Evolutionary conservation across 148 eudicot genomes (phyloP).

Genomic region (Chenopodium quinoa): DNA sequence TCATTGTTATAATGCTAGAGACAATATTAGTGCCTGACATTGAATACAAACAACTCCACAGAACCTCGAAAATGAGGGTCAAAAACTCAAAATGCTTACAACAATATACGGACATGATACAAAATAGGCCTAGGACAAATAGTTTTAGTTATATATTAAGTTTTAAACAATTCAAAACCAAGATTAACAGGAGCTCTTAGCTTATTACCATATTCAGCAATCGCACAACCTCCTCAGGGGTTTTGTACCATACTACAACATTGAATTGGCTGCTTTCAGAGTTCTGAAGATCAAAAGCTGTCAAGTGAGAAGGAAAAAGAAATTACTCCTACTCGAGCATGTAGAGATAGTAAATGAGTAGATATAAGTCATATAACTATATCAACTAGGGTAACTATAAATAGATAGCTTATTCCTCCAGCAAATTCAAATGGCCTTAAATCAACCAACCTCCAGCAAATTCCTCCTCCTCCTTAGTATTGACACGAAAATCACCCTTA

Average conservation of each 20-base stretch:
- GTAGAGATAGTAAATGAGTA: too few relatives aligned
- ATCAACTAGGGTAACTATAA: too few relatives aligned
- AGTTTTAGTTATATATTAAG: neutral
- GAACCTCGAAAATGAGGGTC: neutral
- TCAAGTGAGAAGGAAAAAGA: neutral
- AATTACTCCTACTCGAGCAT: neutral
- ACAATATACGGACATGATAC: neutral
- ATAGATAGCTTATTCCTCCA: too few relatives aligned
- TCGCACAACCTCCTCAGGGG: slow-evolving; percentile 49
- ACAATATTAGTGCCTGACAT: neutral
- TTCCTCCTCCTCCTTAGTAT: slow-evolving; percentile 36
- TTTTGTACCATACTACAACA: slow-evolving; percentile 65
- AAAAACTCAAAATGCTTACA: neutral
- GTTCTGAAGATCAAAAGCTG: slow-evolving; percentile 82
- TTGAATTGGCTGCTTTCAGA: slow-evolving; percentile 51
- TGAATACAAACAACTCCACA: neutral
- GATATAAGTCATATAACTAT: too few relatives aligned
- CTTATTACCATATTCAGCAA: slow-evolving; percentile 73
- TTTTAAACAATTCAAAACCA: neutral
- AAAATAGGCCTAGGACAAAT: neutral
- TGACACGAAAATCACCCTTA: slow-evolving; percentile 45
- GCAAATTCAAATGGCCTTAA: too few relatives aligned
- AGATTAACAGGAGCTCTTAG: neutral
- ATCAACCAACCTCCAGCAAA: slow-evolving; percentile 56
- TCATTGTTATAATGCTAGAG: neutral